A percentile compares a stretch with the other conserved stretches of the same genome.
Evolutionary conservation across 225 moss, liverwort and hornwort genomes (phyloP).

Genomic region (Physcomitrium patens): DNA sequence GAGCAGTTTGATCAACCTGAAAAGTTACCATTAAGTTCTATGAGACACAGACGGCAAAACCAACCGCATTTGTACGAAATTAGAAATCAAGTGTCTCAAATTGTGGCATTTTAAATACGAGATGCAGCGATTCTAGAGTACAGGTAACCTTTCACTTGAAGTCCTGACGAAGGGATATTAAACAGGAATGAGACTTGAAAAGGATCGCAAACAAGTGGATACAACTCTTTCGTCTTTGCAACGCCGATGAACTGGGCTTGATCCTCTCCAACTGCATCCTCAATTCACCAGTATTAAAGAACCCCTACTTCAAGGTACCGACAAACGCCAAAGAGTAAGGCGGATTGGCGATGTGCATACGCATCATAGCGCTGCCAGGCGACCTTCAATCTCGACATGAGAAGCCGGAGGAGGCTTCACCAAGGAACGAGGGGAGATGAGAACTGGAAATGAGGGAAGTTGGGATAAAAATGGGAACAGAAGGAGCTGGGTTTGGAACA

Average conservation of each 20-base stretch:
- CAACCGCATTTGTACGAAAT: too few relatives aligned
- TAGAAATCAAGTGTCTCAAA: too few relatives aligned
- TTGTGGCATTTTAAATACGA: too few relatives aligned
- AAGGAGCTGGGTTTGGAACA: too few relatives aligned
- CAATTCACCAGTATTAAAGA: slow-evolving; percentile 85
- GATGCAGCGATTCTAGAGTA: slow-evolving; percentile 25
- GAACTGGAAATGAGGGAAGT: too few relatives aligned
- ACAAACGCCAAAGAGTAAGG: slow-evolving; percentile 72
- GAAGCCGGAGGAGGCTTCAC: background rate
- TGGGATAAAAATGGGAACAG: too few relatives aligned
- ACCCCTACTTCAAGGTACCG: slow-evolving; percentile 83
- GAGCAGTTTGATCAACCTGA: slow-evolving; percentile 58
- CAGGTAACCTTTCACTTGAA: slow-evolving; percentile 74
- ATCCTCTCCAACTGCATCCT: slow-evolving; percentile 62
- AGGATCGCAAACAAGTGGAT: slow-evolving; percentile 84
- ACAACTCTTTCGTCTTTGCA: slow-evolving; percentile 63
- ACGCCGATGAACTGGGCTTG: slow-evolving; percentile 78
- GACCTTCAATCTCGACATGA: background rate
- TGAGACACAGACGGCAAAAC: too few relatives aligned
- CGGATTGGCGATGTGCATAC: slow-evolving; percentile 30
- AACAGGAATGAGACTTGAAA: slow-evolving; percentile 91
- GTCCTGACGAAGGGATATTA: slow-evolving; percentile 57
- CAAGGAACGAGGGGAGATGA: too few relatives aligned
- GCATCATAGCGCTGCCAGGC: slow-evolving; percentile 18
- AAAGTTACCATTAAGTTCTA: background rate